These are phyloP conservation scores for Colletotrichum trifolii DNA, from an alignment of 2,329 filamentous ascomycete genomes.

Conservation along the genomic window DNA sequence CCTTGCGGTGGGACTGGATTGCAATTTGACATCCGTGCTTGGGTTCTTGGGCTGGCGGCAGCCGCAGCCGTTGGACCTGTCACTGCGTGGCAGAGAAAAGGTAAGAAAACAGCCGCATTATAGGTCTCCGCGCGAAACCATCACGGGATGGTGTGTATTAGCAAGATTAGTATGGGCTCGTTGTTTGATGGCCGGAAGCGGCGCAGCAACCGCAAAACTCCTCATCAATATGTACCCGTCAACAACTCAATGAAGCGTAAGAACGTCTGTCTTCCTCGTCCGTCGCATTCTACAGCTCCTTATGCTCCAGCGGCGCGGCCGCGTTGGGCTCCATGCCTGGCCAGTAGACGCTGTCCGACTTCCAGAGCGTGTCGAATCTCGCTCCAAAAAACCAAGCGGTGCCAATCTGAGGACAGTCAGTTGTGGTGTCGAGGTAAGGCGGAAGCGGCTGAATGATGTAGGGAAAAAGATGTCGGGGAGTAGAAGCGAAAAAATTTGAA, in stretches of 20 bases:
- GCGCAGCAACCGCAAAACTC: conserved; percentile 31
- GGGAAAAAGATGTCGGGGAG: neutral
- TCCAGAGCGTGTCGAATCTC: conserved; percentile 71
- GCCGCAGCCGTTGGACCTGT: neutral
- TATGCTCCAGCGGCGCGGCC: conserved; percentile 31
- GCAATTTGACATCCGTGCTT: conserved; percentile 99
- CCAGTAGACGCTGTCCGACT: conserved; percentile 35
- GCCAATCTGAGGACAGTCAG: conserved; percentile 67
- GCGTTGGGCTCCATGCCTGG: conserved; percentile 29
- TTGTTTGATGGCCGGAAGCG: conserved; percentile 25
- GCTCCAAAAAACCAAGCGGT: conserved; percentile 84
- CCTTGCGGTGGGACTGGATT: conserved; percentile 73
- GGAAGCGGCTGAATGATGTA: neutral
- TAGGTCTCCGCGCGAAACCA: conserved; percentile 17
- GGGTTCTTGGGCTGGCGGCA: neutral
- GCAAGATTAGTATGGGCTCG: conserved; percentile 36
- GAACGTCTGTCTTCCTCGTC: conserved; percentile 26
- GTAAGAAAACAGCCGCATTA: neutral
- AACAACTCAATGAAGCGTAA: conserved; percentile 35
- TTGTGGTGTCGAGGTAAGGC: neutral
- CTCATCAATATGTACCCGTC: conserved; percentile 36
- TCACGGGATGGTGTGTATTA: conserved; percentile 35
- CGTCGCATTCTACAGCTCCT: conserved; percentile 34
- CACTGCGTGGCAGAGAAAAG: neutral
- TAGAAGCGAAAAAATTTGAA: conserved; percentile 16